Base-by-base conservation (phyloP, 257 asterid genomes). In the Solanum piurae region DNA sequence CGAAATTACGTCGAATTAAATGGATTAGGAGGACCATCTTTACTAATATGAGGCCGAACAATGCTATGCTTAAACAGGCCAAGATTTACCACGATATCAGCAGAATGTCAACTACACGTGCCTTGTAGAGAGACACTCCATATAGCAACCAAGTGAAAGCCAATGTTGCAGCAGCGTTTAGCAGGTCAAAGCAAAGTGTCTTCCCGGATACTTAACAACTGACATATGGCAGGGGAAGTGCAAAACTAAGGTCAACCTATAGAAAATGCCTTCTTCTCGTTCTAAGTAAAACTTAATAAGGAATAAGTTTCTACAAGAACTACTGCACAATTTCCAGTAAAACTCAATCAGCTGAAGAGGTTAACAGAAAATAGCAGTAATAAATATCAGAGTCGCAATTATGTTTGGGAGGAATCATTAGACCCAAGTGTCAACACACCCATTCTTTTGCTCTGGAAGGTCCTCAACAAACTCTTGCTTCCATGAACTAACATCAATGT, bases 401-500 rank as follows among this genome's bases (percentile, higher is more conserved):
- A 37, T 3, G 29, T 38, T 23, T 38, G 68, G 68, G 34, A 72
- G 55, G 46, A 31, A 72, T 34, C 83, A 73, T 31, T 46, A 71
- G 49, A 86, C 29, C 8, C 9, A 88, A 73, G 29, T 38, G 62
- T 62, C 64, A 86, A 86, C 89, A 77, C 73, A 96, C 99, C 96
- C 98, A 74, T 97, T 96, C 86, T 46, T 88, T 92, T 97, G 99
- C 87, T 89, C 92, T 6, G 99, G 99, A 88, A 95, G 96, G 90
- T 94, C 96, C 46, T 40, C 77, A 31, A 96, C 98, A 87, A 89
- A 91, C 89, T 95, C 99, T 68, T 86, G 87, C 82, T 89, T 88
- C 99, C 99, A 97, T n/a, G 97, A 91, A 89, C 91, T 88, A 84
- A 94, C 91, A 87, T 94, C 88, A 86, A 97, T 93, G 88, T 89